These are phyloP conservation scores for Cochlearia excelsa DNA, from an alignment of 345 rosid genomes.

Conservation along the genomic window DNA sequence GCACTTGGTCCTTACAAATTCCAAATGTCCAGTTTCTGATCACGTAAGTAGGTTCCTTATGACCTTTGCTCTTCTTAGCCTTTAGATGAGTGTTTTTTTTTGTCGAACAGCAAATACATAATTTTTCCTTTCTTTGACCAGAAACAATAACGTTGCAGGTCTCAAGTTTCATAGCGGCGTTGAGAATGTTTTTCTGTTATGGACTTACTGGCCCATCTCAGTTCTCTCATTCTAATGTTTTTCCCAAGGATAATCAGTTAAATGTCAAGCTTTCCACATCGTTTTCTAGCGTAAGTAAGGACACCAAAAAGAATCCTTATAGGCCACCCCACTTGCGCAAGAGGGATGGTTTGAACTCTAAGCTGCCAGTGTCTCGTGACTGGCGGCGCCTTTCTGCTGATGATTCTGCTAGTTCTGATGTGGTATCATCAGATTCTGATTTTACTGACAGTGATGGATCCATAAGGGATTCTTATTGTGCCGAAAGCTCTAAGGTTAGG, in stretches of 20 bases:
- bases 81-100: constrained; percentile 11
- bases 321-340: constrained; percentile 94
- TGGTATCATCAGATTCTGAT: constrained; percentile 79
- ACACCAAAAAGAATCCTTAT: constrained; percentile 49
- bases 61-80: constrained; percentile 12
- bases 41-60: constrained; percentile 56
- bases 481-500: constrained; percentile 68
- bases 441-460: constrained; percentile 79
- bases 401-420: constrained; percentile 49
- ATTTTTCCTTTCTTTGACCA: constrained; percentile 21
- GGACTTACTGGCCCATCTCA: constrained; percentile 53
- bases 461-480: constrained; percentile 42
- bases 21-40: constrained; percentile 65
- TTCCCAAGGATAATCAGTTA: constrained; percentile 46
- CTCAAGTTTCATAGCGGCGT: constrained; percentile 71
- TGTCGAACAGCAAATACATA: neutral
- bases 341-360: constrained; percentile 44
- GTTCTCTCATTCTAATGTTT: constrained; percentile 31
- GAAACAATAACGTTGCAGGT: constrained; percentile 46
- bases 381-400: constrained; percentile 41
- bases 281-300: constrained; percentile 39
- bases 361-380: constrained; percentile 42
- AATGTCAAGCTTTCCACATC: constrained; percentile 37
- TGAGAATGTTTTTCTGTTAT: constrained; percentile 68
- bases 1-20: constrained; percentile 65